phyloP scores from a whole-genome alignment of 495 filamentous ascomycete genomes.

The Penicillium coffeae region DNA sequence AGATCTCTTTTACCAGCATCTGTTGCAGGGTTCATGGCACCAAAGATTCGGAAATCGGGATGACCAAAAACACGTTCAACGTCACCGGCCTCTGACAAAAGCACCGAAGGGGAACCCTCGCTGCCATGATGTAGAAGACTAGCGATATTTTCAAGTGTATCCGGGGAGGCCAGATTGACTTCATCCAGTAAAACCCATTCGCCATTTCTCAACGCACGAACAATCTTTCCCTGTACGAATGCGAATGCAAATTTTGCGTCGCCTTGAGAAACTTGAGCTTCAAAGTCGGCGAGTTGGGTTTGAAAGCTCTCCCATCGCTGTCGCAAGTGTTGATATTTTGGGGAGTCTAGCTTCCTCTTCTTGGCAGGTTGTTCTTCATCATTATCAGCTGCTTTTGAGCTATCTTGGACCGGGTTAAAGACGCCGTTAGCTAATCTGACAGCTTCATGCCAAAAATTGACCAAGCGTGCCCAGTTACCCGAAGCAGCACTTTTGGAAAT shows the following conservation, averaged over 20 bases:
- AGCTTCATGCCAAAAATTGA: slow-evolving; percentile 84
- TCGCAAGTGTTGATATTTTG: slow-evolving; percentile 61
- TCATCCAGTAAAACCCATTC: slow-evolving; percentile 99
- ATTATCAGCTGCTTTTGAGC: slow-evolving; percentile 33
- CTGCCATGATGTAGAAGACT: slow-evolving; percentile 71
- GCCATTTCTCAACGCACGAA: slow-evolving; percentile 86
- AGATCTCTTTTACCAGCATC: slow-evolving; percentile 95
- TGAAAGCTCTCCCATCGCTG: slow-evolving; percentile 79
- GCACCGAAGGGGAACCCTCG: slow-evolving; percentile 67
- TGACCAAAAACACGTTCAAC: slow-evolving; percentile 86
- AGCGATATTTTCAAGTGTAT: slow-evolving; percentile 89
- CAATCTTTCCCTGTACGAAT: slow-evolving; percentile 92
- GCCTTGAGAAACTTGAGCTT: slow-evolving; percentile 73
- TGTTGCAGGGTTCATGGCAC: slow-evolving; percentile 98
- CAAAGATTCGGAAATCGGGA: slow-evolving; percentile 92
- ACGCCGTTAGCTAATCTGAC: slow-evolving; percentile 75
- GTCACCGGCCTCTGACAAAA: slow-evolving; percentile 88
- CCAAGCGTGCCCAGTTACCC: slow-evolving; percentile 77
- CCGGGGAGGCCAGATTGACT: slow-evolving; percentile 91
- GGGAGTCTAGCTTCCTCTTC: slow-evolving; percentile 73
- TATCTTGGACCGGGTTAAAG: slow-evolving; percentile 40
- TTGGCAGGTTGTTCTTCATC: slow-evolving; percentile 64
- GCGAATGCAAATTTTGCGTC: slow-evolving; percentile 85
- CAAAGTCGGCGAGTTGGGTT: slow-evolving; percentile 69
- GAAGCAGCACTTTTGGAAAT: slow-evolving; percentile 74